phyloP scores from a whole-genome alignment of 1,139 yeast genomes.

The Yamadazyma diospyri region DNA sequence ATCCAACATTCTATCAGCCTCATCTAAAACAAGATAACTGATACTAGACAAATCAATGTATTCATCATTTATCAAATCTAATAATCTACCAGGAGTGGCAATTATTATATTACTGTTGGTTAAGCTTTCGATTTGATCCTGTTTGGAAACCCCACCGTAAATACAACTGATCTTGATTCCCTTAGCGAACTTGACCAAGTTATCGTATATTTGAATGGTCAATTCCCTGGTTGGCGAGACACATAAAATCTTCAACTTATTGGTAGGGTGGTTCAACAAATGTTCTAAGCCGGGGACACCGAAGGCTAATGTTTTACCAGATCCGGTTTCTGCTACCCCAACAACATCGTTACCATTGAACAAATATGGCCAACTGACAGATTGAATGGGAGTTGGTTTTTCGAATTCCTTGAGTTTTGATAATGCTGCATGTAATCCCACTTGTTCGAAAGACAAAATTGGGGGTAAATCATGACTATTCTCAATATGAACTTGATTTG shows the following conservation, averaged over 20 bases:
- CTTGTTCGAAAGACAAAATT: constrained; percentile 62
- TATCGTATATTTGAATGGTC: constrained; percentile 91
- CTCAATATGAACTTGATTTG: constrained; percentile 78
- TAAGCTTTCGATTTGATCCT: constrained; percentile 75
- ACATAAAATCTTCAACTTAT: constrained; percentile 71
- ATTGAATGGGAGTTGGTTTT: constrained; percentile 93
- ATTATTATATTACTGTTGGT: constrained; percentile 68
- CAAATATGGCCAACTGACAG: constrained; percentile 95
- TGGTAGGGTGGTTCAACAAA: constrained; percentile 41
- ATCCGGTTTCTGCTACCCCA: constrained; percentile 98
- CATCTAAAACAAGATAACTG: constrained; percentile 84
- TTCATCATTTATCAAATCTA: constrained; percentile 89
- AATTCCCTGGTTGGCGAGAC: constrained; percentile 97
- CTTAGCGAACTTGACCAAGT: constrained; percentile 66
- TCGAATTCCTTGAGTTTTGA: constrained; percentile 65
- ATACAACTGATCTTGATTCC: constrained; percentile 75
- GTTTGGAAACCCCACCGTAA: constrained; percentile 97
- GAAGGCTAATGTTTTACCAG: constrained; percentile 96
- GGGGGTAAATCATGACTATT: constrained; percentile 64
- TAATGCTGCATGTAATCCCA: constrained; percentile 54
- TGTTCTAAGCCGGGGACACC: constrained; percentile 95
- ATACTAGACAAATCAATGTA: constrained; percentile 66
- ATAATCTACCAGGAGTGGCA: constrained; percentile 96
- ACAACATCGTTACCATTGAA: constrained; percentile 80
- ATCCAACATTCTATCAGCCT: constrained; percentile 98